Base-by-base conservation (phyloP, 2,329 filamentous ascomycete species). In the Trichoderma lentiforme region DNA sequence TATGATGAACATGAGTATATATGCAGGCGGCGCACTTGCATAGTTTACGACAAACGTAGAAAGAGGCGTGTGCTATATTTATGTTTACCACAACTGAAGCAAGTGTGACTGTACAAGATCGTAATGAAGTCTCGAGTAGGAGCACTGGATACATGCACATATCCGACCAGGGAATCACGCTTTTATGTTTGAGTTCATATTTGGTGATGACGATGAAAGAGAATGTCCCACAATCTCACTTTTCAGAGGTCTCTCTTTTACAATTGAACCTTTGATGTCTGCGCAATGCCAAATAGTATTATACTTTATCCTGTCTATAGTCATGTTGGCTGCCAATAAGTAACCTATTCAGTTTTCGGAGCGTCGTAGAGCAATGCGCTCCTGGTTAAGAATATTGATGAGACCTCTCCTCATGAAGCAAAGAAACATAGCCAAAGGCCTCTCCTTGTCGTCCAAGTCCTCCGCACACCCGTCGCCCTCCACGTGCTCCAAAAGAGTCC, bases 401-500 rank as follows among this genome's bases (percentile, higher is more conserved):
- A 43, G 39, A 0, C 39, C 39, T n/a, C 15, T 43, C 39, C 15
- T 43, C 39, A 67, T 26, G 30, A 71, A 71, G 9, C 51, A 26
- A 11, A 71, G 24, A 34, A 71, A 67, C n/a, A 21, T 53, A 11
- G 56, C 39, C 26, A 67, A 36, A 6, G 70, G 34, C 6, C 30
- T 26, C 18, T 12, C 15, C 11, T 30, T 3, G n/a, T 12, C 14
- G 26, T 2, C 21, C 18, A 68, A 18, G 21, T 32, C n/a, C 12
- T 74, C 73, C 7, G 71, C 28, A 2, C 76, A 78, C 1, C 30
- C 60, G 15, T 75, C 73, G 39, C 75, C 77, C 39, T 79, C 77
- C 0, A 66, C 73, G 53, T 78, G 77, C 24, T 79, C 75, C 2
- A 78, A 67, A 4, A 78, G 53, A 18, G 63, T 74, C 18, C 77